These are phyloP conservation scores for Arabidopsis thaliana DNA, from an alignment of 345 rosid genomes.

Conservation along the genomic window DNA sequence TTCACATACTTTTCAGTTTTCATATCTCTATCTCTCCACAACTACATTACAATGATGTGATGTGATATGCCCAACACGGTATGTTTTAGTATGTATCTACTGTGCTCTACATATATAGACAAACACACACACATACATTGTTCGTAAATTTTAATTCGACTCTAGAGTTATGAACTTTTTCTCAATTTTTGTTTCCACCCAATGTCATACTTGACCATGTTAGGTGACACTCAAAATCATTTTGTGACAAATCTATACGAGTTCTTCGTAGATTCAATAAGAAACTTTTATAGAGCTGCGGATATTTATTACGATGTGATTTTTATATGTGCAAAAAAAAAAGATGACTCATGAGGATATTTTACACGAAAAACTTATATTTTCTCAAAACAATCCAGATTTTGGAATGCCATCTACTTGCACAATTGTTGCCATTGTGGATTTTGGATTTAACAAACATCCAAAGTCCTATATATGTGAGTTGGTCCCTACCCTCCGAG, in stretches of 20 bases:
- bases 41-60: constrained; percentile 40
- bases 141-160: background rate
- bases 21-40: constrained; percentile 28
- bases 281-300: no score
- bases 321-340: background rate
- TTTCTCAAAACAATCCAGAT: constrained; percentile 13
- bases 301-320: background rate
- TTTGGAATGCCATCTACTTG: constrained; percentile 35
- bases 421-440: constrained; percentile 7
- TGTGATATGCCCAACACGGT: constrained; percentile 39
- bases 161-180: background rate
- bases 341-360: background rate
- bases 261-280: background rate
- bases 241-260: background rate
- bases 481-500: constrained; percentile 31
- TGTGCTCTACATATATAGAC: background rate
- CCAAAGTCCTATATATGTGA: constrained; percentile 13
- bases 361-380: background rate
- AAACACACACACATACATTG: background rate
- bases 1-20: constrained; percentile 32
- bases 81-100: background rate
- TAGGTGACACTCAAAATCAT: background rate
- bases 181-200: no score
- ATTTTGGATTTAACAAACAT: constrained; percentile 33
- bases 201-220: background rate